Percentiles rank a stretch among this genome's conserved stretches.
Conservation (phyloP, 345 rosid species). For the Eucalyptus victrix region DNA sequence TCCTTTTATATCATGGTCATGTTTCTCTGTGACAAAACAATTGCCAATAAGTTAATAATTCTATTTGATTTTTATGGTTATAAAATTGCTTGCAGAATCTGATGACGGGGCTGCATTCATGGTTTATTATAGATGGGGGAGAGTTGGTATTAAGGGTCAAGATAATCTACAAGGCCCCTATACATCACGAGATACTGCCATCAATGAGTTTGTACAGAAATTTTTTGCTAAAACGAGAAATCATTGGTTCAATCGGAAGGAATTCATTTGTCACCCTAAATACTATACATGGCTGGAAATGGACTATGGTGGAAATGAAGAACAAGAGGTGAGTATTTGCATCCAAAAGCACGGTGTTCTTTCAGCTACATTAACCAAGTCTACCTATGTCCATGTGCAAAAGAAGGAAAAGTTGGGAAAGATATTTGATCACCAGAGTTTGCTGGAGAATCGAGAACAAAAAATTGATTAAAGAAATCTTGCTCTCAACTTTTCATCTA, state of each 20-base stretch:
- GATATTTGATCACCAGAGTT: neutral
- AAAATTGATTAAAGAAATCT: neutral
- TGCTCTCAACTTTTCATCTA: neutral
- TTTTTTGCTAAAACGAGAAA: conserved; percentile 66
- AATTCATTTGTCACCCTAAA: conserved; percentile 45
- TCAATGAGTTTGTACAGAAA: conserved; percentile 42
- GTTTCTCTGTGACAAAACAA: neutral
- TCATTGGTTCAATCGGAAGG: conserved; percentile 40
- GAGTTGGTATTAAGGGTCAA: conserved; percentile 88
- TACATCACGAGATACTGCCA: conserved; percentile 36
- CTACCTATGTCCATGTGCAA: neutral
- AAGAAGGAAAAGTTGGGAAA: neutral
- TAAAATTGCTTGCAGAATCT: conserved; percentile 43
- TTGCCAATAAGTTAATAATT: neutral
- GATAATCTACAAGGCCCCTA: conserved; percentile 61
- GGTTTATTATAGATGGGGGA: conserved; percentile 81
- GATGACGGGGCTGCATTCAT: conserved; percentile 50
- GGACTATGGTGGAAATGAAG: conserved; percentile 56
- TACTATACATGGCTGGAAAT: conserved; percentile 69
- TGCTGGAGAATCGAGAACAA: neutral
- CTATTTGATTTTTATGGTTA: neutral
- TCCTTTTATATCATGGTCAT: neutral
- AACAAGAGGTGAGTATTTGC: conserved; percentile 34
- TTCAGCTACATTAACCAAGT: neutral
- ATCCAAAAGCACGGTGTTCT: neutral